Conservation (phyloP, 805 yeast genomes). For the Zygosaccharomyces kombuchaensis region DNA sequence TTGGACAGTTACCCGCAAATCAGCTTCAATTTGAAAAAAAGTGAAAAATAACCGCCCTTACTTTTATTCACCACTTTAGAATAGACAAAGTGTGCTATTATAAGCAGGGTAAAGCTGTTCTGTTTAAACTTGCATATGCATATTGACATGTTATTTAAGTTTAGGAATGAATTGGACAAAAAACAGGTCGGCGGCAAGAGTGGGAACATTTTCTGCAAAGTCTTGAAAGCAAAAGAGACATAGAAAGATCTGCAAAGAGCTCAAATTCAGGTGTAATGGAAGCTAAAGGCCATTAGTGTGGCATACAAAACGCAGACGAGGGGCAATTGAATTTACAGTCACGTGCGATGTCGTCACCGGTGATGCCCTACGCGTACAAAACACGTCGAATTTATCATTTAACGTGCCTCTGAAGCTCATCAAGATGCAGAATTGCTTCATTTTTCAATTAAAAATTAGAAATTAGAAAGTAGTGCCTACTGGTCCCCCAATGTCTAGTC, state of each 20-base stretch:
- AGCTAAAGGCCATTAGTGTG: background rate
- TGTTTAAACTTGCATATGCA: background rate
- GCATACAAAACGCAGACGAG: background rate
- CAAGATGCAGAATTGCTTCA: background rate
- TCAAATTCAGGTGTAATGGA: too few species aligned
- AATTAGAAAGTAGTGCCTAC: background rate
- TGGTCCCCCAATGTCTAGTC: constrained; percentile 6
- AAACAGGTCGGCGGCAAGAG: too few species aligned
- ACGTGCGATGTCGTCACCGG: background rate
- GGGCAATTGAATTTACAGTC: background rate
- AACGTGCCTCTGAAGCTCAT: background rate
- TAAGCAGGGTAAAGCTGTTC: background rate
- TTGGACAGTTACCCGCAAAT: background rate
- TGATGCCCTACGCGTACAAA: background rate
- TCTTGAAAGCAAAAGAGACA: too few species aligned
- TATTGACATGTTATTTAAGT: too few species aligned
- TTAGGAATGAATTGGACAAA: too few species aligned
- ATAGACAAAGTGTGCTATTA: background rate
- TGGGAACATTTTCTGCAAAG: too few species aligned
- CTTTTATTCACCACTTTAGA: background rate
- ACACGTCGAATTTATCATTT: background rate
- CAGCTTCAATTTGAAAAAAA: too few species aligned
- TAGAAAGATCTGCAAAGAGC: too few species aligned
- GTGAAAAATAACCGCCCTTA: constrained; percentile 4
- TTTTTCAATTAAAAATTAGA: background rate